phyloP scores from a whole-genome alignment of 495 filamentous ascomycete genomes.

The Melanomma pulvis-pyrius region DNA sequence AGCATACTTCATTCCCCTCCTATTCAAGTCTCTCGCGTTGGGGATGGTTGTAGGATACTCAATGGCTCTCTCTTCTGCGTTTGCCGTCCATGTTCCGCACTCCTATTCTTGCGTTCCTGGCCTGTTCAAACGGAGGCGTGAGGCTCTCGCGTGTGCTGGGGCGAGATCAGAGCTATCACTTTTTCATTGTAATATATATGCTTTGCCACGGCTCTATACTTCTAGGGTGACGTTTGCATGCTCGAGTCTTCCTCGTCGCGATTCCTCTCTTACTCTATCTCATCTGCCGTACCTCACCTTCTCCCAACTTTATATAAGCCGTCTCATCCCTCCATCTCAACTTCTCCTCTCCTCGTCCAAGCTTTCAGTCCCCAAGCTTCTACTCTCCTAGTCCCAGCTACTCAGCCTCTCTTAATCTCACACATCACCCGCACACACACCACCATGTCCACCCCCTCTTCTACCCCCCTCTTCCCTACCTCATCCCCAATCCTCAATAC shows the following conservation, averaged over 20 bases:
- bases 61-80: background rate
- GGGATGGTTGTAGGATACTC: too few species aligned
- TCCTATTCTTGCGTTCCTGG: background rate
- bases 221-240: too few species aligned
- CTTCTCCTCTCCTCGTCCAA: background rate
- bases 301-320: background rate
- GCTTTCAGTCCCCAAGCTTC: background rate
- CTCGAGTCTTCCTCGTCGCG: background rate
- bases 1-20: background rate
- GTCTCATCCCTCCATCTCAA: background rate
- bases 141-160: background rate
- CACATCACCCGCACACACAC: background rate
- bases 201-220: background rate
- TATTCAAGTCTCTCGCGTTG: too few species aligned
- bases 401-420: background rate
- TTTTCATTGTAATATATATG: background rate
- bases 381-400: background rate
- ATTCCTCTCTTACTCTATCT: background rate
- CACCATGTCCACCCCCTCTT: background rate
- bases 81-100: background rate
- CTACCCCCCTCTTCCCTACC: background rate
- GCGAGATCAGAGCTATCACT: background rate
- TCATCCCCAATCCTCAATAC: background rate
- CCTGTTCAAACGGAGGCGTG: background rate
- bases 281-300: too few species aligned